phyloP scores from a whole-genome alignment of 352 stramenopile genomes.

The Thalassiosira allenii region DNA sequence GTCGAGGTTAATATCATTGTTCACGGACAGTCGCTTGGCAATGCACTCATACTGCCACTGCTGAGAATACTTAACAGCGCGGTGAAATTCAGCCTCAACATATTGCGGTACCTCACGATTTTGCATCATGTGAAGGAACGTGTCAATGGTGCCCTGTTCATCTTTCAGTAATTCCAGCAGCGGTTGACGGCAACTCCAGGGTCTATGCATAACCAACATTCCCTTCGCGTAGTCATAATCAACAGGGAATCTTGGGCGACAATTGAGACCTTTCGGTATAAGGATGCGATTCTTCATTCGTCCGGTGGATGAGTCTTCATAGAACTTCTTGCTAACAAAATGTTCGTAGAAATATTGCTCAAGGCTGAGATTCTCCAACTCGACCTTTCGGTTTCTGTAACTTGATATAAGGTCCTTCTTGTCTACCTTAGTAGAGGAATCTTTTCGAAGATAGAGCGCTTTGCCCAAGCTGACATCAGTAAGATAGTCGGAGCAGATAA shows the following conservation, averaged over 20 bases:
- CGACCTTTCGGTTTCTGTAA: not conserved
- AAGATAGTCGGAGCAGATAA: constrained; percentile 8
- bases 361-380: not conserved
- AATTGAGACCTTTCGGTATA: constrained; percentile 10
- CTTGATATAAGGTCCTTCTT: not conserved
- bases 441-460: not conserved
- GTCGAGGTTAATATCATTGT: not conserved
- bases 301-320: not conserved
- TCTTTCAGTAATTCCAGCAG: not conserved
- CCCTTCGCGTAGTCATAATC: constrained; percentile 13
- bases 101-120: constrained; percentile 13
- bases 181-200: not conserved
- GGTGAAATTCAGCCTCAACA: constrained; percentile 9
- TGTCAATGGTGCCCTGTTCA: constrained; percentile 17
- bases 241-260: not conserved
- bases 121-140: constrained; percentile 27
- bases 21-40: not conserved
- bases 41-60: constrained; percentile 8
- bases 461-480: not conserved
- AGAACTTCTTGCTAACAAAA: constrained; percentile 15
- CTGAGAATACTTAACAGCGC: constrained; percentile 19
- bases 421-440: not conserved
- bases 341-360: constrained; percentile 30
- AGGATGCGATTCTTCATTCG: constrained; percentile 3
- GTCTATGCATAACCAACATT: constrained; percentile 12